Conservation (phyloP, 2,329 filamentous ascomycete species). For the Aspergillus fumigatiaffinis region DNA sequence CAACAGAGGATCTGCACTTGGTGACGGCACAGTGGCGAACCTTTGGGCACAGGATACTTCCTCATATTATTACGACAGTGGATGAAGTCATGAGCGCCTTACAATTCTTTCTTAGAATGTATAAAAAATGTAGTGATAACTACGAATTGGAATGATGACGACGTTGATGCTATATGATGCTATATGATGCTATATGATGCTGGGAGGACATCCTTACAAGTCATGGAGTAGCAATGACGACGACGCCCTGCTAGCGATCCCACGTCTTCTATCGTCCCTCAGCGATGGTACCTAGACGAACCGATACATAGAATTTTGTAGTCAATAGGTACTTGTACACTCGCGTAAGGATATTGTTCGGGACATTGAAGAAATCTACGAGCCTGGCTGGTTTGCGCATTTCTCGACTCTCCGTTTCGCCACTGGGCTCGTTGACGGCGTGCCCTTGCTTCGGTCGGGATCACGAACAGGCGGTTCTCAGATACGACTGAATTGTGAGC, state of each 20-base stretch:
- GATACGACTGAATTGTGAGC: too few species aligned
- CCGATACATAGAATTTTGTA: not conserved
- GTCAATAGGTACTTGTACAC: too few species aligned
- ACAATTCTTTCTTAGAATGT: too few species aligned
- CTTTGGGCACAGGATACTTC: not conserved
- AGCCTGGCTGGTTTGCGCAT: too few species aligned
- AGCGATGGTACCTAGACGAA: not conserved
- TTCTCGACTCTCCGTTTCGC: not conserved
- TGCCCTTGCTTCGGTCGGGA: not conserved
- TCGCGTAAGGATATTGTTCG: not conserved
- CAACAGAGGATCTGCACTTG: not conserved
- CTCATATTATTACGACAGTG: not conserved
- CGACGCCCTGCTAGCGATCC: not conserved
- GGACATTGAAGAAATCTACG: too few species aligned
- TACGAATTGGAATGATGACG: not conserved
- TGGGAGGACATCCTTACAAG: not conserved
- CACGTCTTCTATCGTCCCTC: not conserved
- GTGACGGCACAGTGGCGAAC: not conserved
- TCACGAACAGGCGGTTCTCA: too few species aligned
- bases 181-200: not conserved
- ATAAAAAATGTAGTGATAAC: not conserved
- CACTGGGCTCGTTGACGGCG: not conserved
- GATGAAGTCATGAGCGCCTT: too few species aligned
- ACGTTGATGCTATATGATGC: not conserved
- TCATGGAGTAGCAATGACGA: not conserved